Evolutionary conservation across 805 yeast species (phyloP).

Genomic region (Wickerhamomyces mucosus): DNA sequence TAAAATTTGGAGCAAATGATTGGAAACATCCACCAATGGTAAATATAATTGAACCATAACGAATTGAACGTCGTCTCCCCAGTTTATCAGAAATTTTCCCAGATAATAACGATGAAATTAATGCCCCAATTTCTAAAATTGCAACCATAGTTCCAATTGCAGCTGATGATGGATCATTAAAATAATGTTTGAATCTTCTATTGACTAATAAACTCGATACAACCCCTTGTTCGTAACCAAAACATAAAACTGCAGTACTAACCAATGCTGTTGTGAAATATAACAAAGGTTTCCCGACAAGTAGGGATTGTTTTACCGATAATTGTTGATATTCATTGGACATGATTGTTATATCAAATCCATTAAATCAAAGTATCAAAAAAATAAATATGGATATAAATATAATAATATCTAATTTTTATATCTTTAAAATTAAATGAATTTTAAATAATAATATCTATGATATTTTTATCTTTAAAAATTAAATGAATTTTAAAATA

Average conservation of each 20-base stretch:
- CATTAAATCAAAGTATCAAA: no score
- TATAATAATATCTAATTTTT: no score
- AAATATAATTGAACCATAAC: conserved; percentile 71
- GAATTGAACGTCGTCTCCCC: conserved; percentile 73
- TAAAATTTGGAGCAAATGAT: conserved; percentile 45
- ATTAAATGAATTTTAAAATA: not conserved
- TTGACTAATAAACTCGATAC: conserved; percentile 82
- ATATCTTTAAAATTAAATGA: no score
- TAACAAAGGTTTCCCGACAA: conserved; percentile 20
- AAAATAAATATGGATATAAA: no score
- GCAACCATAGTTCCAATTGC: conserved; percentile 83
- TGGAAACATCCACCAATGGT: conserved; percentile 74
- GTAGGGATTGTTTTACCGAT: conserved; percentile 14
- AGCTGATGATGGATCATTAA: conserved; percentile 63
- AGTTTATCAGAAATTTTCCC: conserved; percentile 70
- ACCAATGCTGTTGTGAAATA: conserved; percentile 22
- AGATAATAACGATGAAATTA: conserved; percentile 67
- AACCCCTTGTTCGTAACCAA: conserved; percentile 85
- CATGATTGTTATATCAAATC: not conserved
- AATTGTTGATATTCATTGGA: conserved; percentile 15
- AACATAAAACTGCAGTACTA: conserved; percentile 36
- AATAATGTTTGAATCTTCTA: conserved; percentile 56
- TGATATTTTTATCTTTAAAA: not conserved
- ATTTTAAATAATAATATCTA: no score
- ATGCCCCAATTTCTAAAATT: conserved; percentile 80